Base-by-base conservation (phyloP, 1,284 basidiomycete genomes). In the Marasmius tenuissimus region DNA sequence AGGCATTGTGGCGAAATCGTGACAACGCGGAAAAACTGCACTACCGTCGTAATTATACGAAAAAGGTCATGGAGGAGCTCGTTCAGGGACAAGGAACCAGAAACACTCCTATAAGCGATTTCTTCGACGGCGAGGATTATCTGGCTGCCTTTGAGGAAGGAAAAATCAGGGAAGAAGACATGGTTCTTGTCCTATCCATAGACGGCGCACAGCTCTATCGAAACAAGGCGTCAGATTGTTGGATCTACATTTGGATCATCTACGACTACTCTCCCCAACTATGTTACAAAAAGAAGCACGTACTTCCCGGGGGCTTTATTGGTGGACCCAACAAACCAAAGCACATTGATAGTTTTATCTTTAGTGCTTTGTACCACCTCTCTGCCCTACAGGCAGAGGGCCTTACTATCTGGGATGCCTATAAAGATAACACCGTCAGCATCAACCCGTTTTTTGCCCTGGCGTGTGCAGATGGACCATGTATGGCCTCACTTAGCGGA, bases 181-280 rank as follows among this genome's bases (percentile, higher is more conserved):
- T 67, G 20, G 59, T 72, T 6, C 56, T 73, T 16, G 63, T 73
- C 62, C 52, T 72, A 14, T 72, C 73, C 9, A 67, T 74, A 34
- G 70, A 75, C 55, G 73, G 73, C 51, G 71, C 71, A 10, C 73
- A 74, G 60, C 68, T 75, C 1, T 75, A 72, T 58, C 59, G 57
- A 20, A 61, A 69, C 61, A 73, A 72, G 58, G 45, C 49, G 14
- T 73, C 70, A 0, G 72, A 75, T 54, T 67, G 65, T 54, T 74
- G 72, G 73, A 72, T 75, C 16, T 71, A 67, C 20, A 72, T 74
- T 8, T 76, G 72, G 71, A 60, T 75, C 8, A 54, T 74, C 18
- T 39, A 68, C 8, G 68, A 74, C 56, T 56, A 70, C 4, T 33
- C 65, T 3, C 72, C 73, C 0, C 63, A 69, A 5, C 12, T 50